A percentile compares a stretch with the other conserved stretches of the same genome.
Conservation (phyloP, 1,284 basidiomycete species). For the Tilletia caries region DNA sequence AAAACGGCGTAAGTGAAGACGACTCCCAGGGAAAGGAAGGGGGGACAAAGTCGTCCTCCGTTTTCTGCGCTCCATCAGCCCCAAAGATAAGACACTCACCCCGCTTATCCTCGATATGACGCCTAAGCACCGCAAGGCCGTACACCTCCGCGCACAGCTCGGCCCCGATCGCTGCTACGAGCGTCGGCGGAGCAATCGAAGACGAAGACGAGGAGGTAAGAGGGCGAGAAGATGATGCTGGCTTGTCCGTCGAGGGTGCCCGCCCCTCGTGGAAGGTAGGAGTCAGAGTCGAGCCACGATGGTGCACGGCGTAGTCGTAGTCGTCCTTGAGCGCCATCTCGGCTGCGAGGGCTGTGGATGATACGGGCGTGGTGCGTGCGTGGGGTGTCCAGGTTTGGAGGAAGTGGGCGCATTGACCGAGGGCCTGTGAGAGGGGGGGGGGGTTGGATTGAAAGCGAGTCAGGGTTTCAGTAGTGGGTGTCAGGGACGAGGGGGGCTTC, state of each 20-base stretch:
- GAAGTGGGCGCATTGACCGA: conserved; percentile 4
- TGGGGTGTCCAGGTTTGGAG: not conserved
- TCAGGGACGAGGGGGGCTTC: not conserved
- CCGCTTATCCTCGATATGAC: not conserved
- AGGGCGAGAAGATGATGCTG: too few relatives aligned
- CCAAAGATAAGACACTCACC: not conserved
- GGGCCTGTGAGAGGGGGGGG: not conserved
- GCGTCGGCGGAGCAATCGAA: not conserved
- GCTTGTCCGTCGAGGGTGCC: too few relatives aligned
- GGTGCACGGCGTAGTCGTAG: not conserved
- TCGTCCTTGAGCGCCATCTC: not conserved
- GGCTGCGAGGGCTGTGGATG: conserved; percentile 7
- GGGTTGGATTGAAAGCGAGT: too few relatives aligned
- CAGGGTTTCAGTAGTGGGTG: too few relatives aligned
- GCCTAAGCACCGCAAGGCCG: not conserved
- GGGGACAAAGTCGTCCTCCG: too few relatives aligned
- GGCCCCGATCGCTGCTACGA: conserved; percentile 1
- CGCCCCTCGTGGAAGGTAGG: too few relatives aligned
- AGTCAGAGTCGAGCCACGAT: too few relatives aligned
- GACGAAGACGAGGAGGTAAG: too few relatives aligned
- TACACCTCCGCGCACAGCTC: conserved; percentile 10
- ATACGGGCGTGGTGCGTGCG: not conserved
- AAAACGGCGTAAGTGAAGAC: too few relatives aligned
- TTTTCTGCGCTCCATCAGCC: not conserved
- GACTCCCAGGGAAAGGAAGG: too few relatives aligned